Evolutionary conservation across 2,329 filamentous ascomycete genomes (phyloP).

Genomic region (Ascocoryne sarcoides): DNA sequence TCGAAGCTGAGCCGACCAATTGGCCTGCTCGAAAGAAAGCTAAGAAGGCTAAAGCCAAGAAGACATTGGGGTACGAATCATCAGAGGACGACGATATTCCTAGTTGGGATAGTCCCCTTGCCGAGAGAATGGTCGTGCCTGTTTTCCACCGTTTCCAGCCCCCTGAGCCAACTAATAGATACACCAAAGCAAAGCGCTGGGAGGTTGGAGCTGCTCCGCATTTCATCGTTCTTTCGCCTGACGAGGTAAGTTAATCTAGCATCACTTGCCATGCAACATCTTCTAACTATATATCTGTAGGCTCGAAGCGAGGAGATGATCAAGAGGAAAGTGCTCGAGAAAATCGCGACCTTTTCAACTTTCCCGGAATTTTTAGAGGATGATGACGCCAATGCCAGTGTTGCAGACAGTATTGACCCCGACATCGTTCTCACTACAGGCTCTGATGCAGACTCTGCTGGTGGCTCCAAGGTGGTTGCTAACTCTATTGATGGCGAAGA

Average conservation of each 20-base stretch:
- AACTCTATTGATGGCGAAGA: constrained; percentile 82
- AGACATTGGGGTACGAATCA: constrained; percentile 31
- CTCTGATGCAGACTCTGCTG: constrained; percentile 57
- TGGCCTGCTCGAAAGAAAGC: constrained; percentile 43
- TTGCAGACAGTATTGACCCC: constrained; percentile 50
- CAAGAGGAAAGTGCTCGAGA: constrained; percentile 69
- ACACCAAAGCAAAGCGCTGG: constrained; percentile 29
- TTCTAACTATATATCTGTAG: constrained; percentile 18
- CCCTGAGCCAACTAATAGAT: constrained; percentile 20
- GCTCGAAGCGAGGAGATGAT: constrained; percentile 59
- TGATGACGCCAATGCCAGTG: constrained; percentile 32
- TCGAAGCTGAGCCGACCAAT: constrained; percentile 74
- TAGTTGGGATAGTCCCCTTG: constrained; percentile 49
- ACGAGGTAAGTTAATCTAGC: constrained; percentile 51
- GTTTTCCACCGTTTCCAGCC: constrained; percentile 52
- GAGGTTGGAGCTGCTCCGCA: constrained; percentile 37
- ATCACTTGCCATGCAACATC: neutral
- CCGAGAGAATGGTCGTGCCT: constrained; percentile 61
- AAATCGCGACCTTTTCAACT: constrained; percentile 68
- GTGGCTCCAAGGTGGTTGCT: constrained; percentile 63
- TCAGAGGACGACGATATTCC: constrained; percentile 37
- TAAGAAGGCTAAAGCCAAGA: constrained; percentile 22
- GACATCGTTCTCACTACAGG: constrained; percentile 60
- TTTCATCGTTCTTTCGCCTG: constrained; percentile 66
- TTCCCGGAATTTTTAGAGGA: constrained; percentile 46